Percentiles rank a stretch among this genome's conserved stretches.
These are phyloP conservation scores for Fusarium sp. DNA, from an alignment of 2,329 filamentous ascomycete genomes.

Conservation along the genomic window DNA sequence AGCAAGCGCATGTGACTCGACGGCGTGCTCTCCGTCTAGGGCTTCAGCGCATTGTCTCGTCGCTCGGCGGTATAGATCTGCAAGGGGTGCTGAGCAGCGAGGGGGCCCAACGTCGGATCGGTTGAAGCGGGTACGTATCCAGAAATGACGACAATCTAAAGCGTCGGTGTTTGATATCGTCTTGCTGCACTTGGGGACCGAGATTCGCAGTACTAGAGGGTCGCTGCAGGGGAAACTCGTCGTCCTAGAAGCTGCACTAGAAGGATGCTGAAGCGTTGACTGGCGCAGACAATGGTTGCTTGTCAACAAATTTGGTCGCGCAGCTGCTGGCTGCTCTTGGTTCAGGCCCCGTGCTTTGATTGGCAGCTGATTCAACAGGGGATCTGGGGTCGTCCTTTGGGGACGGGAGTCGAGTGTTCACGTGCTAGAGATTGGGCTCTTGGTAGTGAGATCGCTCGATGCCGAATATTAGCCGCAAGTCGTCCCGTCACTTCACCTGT, in stretches of 20 bases:
- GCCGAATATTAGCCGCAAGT: constrained; percentile 40
- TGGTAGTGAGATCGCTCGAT: background rate
- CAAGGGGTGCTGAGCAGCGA: constrained; percentile 25
- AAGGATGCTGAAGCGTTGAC: constrained; percentile 28
- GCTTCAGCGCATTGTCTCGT: constrained; percentile 41
- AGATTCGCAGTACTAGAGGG: constrained; percentile 5
- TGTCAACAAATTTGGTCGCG: constrained; percentile 45
- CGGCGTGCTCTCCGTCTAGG: constrained; percentile 34
- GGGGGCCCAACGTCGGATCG: constrained; percentile 18
- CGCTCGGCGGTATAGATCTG: constrained; percentile 13
- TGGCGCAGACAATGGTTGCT: constrained; percentile 38
- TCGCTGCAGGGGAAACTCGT: constrained; percentile 17
- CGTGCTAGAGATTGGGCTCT: constrained; percentile 33
- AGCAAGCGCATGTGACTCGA: constrained; percentile 27
- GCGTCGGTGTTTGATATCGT: constrained; percentile 26
- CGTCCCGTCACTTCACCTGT: background rate
- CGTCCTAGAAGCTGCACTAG: constrained; percentile 20
- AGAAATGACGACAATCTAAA: constrained; percentile 42
- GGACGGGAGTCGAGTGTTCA: constrained; percentile 33
- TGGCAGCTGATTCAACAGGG: constrained; percentile 43
- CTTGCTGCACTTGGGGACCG: constrained; percentile 9
- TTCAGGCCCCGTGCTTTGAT: constrained; percentile 43
- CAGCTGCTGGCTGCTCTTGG: constrained; percentile 22
- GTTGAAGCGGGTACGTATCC: constrained; percentile 34
- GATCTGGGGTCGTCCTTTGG: constrained; percentile 28